phyloP scores from a whole-genome alignment of 768 basidiomycete species.

The Auriscalpium vulgare region DNA sequence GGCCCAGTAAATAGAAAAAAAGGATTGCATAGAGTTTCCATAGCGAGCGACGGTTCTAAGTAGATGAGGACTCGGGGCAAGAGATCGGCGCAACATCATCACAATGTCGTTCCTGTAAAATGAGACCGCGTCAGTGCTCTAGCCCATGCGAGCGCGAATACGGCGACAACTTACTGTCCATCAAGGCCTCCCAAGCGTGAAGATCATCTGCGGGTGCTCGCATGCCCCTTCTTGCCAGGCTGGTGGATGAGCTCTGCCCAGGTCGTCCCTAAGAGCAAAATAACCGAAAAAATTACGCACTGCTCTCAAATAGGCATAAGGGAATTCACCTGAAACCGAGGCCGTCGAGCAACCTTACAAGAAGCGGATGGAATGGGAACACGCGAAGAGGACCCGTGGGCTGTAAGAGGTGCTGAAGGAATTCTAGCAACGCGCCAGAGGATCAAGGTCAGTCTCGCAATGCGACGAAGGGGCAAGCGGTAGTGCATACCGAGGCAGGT shows the following conservation, averaged over 20 bases:
- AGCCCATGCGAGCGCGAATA: neutral
- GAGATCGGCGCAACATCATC: neutral
- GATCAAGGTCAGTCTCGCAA: too few relatives aligned
- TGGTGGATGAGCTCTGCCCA: slow-evolving; percentile 16
- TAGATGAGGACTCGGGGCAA: neutral
- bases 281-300: too few relatives aligned
- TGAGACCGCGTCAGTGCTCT: neutral
- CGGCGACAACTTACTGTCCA: neutral
- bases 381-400: slow-evolving; percentile 22
- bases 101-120: neutral
- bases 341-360: slow-evolving; percentile 32
- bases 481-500: too few relatives aligned
- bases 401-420: slow-evolving; percentile 16
- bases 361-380: slow-evolving; percentile 32
- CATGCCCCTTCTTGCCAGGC: slow-evolving; percentile 18
- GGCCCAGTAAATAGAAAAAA: neutral
- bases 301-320: neutral
- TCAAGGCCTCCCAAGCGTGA: slow-evolving; percentile 15
- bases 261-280: neutral
- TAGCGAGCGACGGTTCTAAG: neutral
- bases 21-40: neutral
- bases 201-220: slow-evolving; percentile 17
- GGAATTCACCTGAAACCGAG: slow-evolving; percentile 24
- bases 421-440: neutral
- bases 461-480: too few relatives aligned